Evolutionary conservation across 2,329 filamentous ascomycete genomes (phyloP), one percentile per base, ranked within the genome.

Genomic region (Karstenula rhodostoma): DNA sequence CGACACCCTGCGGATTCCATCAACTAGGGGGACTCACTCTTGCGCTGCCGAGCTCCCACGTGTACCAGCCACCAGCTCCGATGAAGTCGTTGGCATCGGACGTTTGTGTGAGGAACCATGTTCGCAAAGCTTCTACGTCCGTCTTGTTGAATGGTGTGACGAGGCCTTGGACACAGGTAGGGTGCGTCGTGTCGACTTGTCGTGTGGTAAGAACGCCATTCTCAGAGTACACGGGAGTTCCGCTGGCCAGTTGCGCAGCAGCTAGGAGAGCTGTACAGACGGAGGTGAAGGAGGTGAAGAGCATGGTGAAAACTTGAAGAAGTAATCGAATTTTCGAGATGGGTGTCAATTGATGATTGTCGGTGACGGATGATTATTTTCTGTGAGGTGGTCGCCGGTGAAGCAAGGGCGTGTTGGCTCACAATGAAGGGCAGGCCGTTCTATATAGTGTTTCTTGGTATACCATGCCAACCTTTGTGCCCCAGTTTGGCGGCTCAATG

Each of bases 211-310:
- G 51, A 4, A 32, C 17, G 23, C 29, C 42, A 27, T 19, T 25
- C 52, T 44, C 17, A 7, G 52, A 37, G 5, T 55, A 19, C 13
- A 55, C 52, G 2, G 52, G 52, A 9, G 52, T 55, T 10, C 40
- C 42, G 25, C 19, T 40, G 27, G 52, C 52, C 12, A 46, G 17
- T 15, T 46, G 42, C 9, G 52, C 52, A 10, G 52, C 40, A 25
- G 42, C 52, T 15, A 55, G 32, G 19, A 55, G 27, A 46, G 42
- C 27, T 37, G 52, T 47, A 27, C 42, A 55, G 40, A 55, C 29
- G n/a, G 52, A 46, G n/a, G 27, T 25, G 40, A 55, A 55, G n/a
- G 52, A 46, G n/a, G 27, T 25, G 40, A 55, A 55, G 52, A 47
- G 52, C 52, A 55, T 55, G 52, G 27, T 22, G 52, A 46, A 10